These are phyloP conservation scores for Phytopythium litorale DNA, from an alignment of 352 stramenopile species.

Conservation along the genomic window DNA sequence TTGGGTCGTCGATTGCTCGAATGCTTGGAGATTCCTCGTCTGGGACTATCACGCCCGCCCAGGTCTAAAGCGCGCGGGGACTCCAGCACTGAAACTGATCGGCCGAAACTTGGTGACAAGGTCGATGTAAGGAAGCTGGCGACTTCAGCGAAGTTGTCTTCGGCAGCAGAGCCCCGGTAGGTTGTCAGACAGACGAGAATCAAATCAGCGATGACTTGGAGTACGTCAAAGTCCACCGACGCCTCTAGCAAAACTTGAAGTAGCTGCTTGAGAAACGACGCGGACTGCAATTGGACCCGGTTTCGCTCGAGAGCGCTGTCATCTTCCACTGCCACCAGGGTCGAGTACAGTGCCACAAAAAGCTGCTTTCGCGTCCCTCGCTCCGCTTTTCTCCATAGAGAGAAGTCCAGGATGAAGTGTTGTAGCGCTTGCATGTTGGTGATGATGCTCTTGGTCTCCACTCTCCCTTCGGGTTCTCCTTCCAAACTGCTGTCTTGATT, in stretches of 20 bases:
- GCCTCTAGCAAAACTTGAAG: conserved; percentile 67
- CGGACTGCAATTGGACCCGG: conserved; percentile 50
- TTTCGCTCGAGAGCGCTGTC: conserved; percentile 52
- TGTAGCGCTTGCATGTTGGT: conserved; percentile 62
- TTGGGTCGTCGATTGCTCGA: background rate
- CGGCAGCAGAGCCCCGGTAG: conserved; percentile 18
- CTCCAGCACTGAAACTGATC: background rate
- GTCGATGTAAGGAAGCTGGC: conserved; percentile 55
- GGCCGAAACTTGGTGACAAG: conserved; percentile 50
- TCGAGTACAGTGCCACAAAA: conserved; percentile 66
- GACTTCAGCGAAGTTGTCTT: conserved; percentile 71
- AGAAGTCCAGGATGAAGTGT: conserved; percentile 72
- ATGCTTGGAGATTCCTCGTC: background rate
- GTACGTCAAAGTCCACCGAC: conserved; percentile 39
- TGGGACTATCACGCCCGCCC: background rate
- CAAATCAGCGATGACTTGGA: conserved; percentile 60
- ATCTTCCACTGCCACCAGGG: conserved; percentile 37
- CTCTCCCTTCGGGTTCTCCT: background rate
- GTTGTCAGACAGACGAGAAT: conserved; percentile 66
- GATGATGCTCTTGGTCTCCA: conserved; percentile 1
- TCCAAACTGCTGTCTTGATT: conserved; percentile 3
- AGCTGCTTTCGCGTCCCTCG: conserved; percentile 36
- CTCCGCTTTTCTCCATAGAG: conserved; percentile 51
- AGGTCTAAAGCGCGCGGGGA: background rate
- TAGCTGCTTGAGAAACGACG: conserved; percentile 61